Evolutionary conservation across 2,329 filamentous ascomycete genomes (phyloP).

Genomic region (Neonectria magnoliae): DNA sequence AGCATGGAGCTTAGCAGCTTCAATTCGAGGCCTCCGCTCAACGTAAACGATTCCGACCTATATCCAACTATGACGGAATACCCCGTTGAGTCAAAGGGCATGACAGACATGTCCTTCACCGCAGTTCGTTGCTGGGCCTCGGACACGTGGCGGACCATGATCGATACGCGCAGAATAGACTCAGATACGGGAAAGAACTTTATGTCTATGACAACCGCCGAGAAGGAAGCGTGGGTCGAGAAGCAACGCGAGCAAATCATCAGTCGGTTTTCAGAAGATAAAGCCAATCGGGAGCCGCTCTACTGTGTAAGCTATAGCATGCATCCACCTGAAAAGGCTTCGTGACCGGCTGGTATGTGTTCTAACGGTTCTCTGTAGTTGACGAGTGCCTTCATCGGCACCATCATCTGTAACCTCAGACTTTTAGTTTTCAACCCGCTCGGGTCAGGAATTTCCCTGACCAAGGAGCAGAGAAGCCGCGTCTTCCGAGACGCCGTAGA

Average conservation of each 20-base stretch:
- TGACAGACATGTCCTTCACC: slow-evolving; percentile 25
- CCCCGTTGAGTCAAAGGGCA: slow-evolving; percentile 7
- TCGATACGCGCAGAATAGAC: slow-evolving; percentile 15
- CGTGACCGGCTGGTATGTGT: background rate
- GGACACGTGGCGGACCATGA: slow-evolving; percentile 21
- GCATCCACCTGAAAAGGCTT: background rate
- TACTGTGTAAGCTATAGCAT: slow-evolving; percentile 9
- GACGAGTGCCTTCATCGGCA: slow-evolving; percentile 10
- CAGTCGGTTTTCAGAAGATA: background rate
- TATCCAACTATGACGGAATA: slow-evolving; percentile 18
- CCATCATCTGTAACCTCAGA: slow-evolving; percentile 12
- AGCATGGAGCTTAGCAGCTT: slow-evolving; percentile 23
- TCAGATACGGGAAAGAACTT: slow-evolving; percentile 17
- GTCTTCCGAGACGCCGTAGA: slow-evolving; percentile 18
- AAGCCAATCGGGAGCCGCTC: background rate
- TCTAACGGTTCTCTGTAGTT: slow-evolving; percentile 3
- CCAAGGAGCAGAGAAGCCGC: slow-evolving; percentile 9
- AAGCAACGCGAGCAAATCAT: slow-evolving; percentile 7
- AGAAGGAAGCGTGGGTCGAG: slow-evolving; percentile 13
- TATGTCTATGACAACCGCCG: slow-evolving; percentile 15
- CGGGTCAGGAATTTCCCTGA: slow-evolving; percentile 2
- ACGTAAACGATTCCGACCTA: slow-evolving; percentile 16
- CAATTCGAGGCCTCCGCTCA: slow-evolving; percentile 11
- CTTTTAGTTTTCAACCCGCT: slow-evolving; percentile 14
- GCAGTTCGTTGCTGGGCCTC: slow-evolving; percentile 20